Base-by-base conservation (phyloP, 2,329 filamentous ascomycete species). In the Xylaria sp. region DNA sequence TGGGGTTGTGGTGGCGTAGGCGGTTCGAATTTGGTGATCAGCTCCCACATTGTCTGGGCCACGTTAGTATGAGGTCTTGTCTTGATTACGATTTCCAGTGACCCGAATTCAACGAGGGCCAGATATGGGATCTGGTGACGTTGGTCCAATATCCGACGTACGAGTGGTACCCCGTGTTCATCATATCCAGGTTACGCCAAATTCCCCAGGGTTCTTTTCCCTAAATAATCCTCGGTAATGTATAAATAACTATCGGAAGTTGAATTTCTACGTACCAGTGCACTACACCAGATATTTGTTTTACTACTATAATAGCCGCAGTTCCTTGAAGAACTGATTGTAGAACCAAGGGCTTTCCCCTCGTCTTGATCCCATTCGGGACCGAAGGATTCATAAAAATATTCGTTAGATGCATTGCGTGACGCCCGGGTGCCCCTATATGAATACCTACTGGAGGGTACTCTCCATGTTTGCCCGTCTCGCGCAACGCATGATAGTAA, bases 231-330 rank as follows among this genome's bases (percentile, higher is more conserved):
- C n/a, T n/a, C n/a, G n/a, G n/a, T n/a, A n/a, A n/a, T n/a, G n/a
- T n/a, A n/a, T n/a, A n/a, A n/a, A n/a, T n/a, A n/a, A n/a, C n/a
- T n/a, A n/a, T n/a, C 43, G 13, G 3, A 25, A 9, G 10, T 44
- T 29, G 31, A 33, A 17, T 25, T 38, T 3, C 5, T 25, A 62
- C 67, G 17, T 57, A 72, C 69, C 31, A 63, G 3, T 47, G 62
- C 70, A 49, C 67, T 68, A 2, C 52, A 40, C 62, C 62, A 72
- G 4, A 72, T 57, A 23, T 72, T 72, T 3, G 63, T 70, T 17
- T 66, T 64, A 3, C 67, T 54, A 8, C 65, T 67, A 29, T 65
- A 72, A 31, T 54, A 59, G 17, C 67, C 70, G 27, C 58, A 63
- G 2, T 53, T 41, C 3, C n/a, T 41, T 13, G 65, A 66, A 3